Base-by-base conservation (phyloP, 1,284 basidiomycete genomes). In the Cryptococcus floricola region DNA sequence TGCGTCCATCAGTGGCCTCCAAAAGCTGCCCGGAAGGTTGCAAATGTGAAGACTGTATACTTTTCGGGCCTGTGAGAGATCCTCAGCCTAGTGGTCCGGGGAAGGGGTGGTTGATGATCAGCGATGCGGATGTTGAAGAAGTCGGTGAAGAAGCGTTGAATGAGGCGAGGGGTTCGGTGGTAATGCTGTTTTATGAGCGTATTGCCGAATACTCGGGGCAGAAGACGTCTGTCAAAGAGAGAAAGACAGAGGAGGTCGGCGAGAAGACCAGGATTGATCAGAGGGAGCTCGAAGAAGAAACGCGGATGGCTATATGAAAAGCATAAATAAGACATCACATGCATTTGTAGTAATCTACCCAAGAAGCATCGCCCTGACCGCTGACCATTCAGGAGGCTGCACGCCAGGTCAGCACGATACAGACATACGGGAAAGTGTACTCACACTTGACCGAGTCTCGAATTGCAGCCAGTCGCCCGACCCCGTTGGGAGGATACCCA, bases 391-490 rank as follows among this genome's bases (percentile, higher is more conserved):
- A 18, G 69, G 67, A 19, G 70, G 64, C 71, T 73, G 52, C 34
- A 48, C 27, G 38, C 18, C 47, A 44, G 39, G 42, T 49, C 45
- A 58, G 38, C 19, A n/a, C 18, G 7, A 27, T 18, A 25, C 39
- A 8, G 7, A 18, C 39, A 5, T 19, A 49, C 3, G 7, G 37
- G 7, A 27, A 45, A 47, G 41, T 38, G 13, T 8, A 79, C 87
- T 64, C 65, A 91, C 89, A 71, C 78, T 66, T 38, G 83, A 84
- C 66, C 91, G 80, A 4, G 84, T 87, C 78, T 94, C 91, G 67
- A 94, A 94, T 23, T 89, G 90, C 52, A 93, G 78, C 90, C 91
- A 95, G 77, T 95, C 91, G 4, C 87, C 89, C 0, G 90, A 88
- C 1, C 91, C 89, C 2, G 85, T 87, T 0, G 91, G 91, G 28